phyloP scores from a whole-genome alignment of 2,329 filamentous ascomycete species.

The Coleophoma cylindrospora region DNA sequence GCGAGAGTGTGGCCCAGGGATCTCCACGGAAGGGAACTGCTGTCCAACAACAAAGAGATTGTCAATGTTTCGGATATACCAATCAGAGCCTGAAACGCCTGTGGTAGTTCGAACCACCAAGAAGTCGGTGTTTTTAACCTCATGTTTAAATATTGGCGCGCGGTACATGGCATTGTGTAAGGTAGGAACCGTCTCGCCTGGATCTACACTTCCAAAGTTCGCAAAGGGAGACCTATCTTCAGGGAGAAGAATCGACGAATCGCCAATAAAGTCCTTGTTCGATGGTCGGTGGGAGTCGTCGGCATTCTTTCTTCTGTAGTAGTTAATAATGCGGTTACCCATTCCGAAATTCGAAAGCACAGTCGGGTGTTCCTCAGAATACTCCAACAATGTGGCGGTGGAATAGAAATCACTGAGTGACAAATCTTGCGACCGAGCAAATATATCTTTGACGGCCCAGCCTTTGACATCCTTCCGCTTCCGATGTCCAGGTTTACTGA shows the following conservation, averaged over 20 bases:
- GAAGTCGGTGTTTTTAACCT: constrained; percentile 75
- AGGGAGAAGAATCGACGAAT: constrained; percentile 80
- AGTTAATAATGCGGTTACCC: constrained; percentile 94
- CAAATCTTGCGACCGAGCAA: constrained; percentile 74
- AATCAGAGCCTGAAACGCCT: constrained; percentile 69
- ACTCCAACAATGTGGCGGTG: constrained; percentile 82
- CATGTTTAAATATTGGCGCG: constrained; percentile 87
- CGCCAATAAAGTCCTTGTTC: constrained; percentile 67
- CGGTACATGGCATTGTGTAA: constrained; percentile 95
- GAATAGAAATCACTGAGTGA: constrained; percentile 81
- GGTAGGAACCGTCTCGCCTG: constrained; percentile 84
- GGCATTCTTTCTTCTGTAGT: constrained; percentile 81
- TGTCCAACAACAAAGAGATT: constrained; percentile 90
- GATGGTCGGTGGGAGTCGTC: constrained; percentile 40
- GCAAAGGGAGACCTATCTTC: constrained; percentile 96
- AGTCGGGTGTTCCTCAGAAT: constrained; percentile 88
- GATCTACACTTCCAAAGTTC: constrained; percentile 87
- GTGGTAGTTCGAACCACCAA: constrained; percentile 79
- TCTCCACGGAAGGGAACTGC: constrained; percentile 84
- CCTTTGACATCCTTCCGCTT: constrained; percentile 83
- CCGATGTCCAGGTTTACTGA: constrained; percentile 65
- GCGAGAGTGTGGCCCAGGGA: constrained; percentile 87
- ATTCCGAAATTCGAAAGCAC: constrained; percentile 96
- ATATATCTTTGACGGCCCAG: constrained; percentile 73
- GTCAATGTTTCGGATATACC: constrained; percentile 84